A percentile compares a stretch with the other conserved stretches of the same genome.
These are phyloP conservation scores for Fraxinus cuspidata DNA, from an alignment of 257 asterid genomes.

Conservation along the genomic window DNA sequence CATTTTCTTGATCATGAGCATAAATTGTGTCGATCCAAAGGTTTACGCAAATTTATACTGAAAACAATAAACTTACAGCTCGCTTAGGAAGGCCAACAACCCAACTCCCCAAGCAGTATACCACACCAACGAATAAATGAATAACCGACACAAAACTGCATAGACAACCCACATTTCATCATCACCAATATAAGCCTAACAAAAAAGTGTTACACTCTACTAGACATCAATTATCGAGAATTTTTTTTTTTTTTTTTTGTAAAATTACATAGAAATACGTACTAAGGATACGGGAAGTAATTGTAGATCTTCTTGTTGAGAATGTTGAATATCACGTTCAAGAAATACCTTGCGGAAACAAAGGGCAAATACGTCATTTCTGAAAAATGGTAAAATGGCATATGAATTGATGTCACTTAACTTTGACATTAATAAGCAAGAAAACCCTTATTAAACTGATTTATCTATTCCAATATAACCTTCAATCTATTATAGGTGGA, in stretches of 20 bases:
- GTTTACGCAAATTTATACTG: neutral
- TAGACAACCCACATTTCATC: conserved; percentile 3
- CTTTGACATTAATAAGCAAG: too few species aligned
- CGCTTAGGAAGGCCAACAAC: conserved; percentile 83
- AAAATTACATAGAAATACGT: conserved; percentile 27
- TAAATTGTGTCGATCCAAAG: neutral
- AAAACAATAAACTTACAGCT: conserved; percentile 61
- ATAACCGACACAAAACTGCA: conserved; percentile 81
- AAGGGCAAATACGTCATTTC: conserved; percentile 24
- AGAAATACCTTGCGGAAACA: conserved; percentile 53
- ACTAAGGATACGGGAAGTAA: conserved; percentile 95
- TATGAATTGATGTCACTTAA: too few species aligned
- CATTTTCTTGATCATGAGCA: neutral
- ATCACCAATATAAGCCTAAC: neutral
- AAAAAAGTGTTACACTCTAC: neutral
- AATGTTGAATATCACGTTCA: conserved; percentile 92
- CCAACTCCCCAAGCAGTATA: conserved; percentile 78
- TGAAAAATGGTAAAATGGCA: too few species aligned
- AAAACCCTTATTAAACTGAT: too few species aligned
- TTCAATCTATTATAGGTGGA: neutral
- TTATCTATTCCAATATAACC: too few species aligned
- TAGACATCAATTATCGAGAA: neutral
- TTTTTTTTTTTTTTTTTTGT: neutral
- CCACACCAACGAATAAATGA: conserved; percentile 78
- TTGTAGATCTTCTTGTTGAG: conserved; percentile 98